Percentiles rank a stretch among this genome's conserved stretches.
phyloP scores from a whole-genome alignment of 1,284 basidiomycete species.

The Rhodotorula sp. region DNA sequence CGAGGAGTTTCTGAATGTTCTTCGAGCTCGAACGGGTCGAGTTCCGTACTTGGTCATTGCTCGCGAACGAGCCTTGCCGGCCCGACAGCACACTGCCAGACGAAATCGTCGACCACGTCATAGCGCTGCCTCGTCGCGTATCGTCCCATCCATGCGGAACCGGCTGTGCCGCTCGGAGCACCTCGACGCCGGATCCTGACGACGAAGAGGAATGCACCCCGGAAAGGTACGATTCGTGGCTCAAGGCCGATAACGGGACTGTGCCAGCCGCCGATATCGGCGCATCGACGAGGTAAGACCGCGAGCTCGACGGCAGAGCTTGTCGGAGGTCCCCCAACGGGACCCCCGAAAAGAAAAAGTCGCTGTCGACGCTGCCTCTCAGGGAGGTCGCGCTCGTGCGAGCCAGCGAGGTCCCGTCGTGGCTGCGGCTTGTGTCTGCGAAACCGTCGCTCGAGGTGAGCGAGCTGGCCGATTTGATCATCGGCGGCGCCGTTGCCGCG shows the following conservation, averaged over 20 bases:
- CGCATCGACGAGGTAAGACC: background rate
- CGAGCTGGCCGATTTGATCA: constrained; percentile 4
- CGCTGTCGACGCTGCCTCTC: constrained; percentile 32
- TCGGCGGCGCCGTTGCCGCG: constrained; percentile 10
- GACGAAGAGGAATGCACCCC: background rate
- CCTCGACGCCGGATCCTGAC: constrained; percentile 2
- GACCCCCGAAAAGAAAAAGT: constrained; percentile 37
- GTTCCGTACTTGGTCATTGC: background rate
- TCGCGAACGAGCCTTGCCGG: background rate
- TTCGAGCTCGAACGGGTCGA: constrained; percentile 43
- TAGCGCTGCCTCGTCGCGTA: constrained; percentile 26
- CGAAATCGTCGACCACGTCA: constrained; percentile 21
- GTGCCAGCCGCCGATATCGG: background rate
- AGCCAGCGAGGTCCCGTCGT: background rate
- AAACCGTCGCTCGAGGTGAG: background rate
- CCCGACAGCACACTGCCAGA: background rate
- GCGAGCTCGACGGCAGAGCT: background rate
- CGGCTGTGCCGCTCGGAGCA: background rate
- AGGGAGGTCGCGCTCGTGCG: constrained; percentile 22
- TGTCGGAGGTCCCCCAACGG: background rate
- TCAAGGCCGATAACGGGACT: background rate
- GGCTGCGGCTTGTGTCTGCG: constrained; percentile 15
- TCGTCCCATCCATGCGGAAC: constrained; percentile 26
- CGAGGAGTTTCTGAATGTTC: constrained; percentile 73
- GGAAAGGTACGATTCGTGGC: background rate